These are phyloP conservation scores for Sicyos edulis DNA, from an alignment of 306 rosid species.

Conservation along the genomic window DNA sequence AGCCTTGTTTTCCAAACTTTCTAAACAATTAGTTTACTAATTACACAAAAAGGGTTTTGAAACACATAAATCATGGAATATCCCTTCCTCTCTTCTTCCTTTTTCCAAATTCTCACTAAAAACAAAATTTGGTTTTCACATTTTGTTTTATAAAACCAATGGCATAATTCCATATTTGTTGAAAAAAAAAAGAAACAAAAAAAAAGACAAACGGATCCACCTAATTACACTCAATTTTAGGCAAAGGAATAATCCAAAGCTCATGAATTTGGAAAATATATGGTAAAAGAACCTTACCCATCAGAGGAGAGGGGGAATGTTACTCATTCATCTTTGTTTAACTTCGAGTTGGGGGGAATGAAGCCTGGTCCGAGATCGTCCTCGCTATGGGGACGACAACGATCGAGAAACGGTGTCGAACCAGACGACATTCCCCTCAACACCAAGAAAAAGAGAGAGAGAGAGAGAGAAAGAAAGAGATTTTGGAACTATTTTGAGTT, in stretches of 20 bases:
- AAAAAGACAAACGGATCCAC: neutral
- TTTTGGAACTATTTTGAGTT: too few relatives aligned
- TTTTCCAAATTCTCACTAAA: neutral
- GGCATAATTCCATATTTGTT: neutral
- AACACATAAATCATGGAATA: conserved; percentile 2
- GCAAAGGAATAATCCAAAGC: conserved; percentile 1
- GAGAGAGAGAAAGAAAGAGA: too few relatives aligned
- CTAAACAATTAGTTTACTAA: neutral
- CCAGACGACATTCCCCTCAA: conserved; percentile 96
- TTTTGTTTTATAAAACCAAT: neutral
- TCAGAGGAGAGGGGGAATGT: neutral
- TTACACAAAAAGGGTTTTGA: neutral
- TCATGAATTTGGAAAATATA: neutral
- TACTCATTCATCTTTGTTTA: too few relatives aligned
- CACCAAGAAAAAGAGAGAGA: conserved; percentile 9
- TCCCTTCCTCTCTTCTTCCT: neutral
- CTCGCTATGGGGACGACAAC: neutral
- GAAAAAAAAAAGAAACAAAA: neutral
- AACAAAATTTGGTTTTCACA: neutral
- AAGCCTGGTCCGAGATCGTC: conserved; percentile 37
- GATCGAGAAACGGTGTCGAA: conserved; percentile 60
- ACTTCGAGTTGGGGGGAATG: neutral
- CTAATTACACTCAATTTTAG: neutral
- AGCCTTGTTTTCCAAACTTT: neutral
- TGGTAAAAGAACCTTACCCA: conserved; percentile 15